Conservation (phyloP, 2,329 filamentous ascomycete species). For the Bisporella sp. region DNA sequence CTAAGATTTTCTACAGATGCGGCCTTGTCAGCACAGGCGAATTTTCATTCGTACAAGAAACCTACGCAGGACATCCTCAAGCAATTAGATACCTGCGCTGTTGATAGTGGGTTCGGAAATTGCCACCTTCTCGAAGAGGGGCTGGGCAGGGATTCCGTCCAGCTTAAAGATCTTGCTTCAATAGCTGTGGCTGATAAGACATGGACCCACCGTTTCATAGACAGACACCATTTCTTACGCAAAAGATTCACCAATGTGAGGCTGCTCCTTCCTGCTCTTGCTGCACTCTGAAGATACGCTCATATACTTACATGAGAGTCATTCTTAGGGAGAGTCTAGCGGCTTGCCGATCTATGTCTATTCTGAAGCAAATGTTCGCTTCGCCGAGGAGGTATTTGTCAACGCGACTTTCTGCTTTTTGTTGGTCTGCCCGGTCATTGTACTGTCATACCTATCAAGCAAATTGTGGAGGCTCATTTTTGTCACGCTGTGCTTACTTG, state of each 20-base stretch:
- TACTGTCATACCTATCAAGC: conserved; percentile 5
- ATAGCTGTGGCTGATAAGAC: conserved; percentile 8
- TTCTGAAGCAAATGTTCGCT: conserved; percentile 7
- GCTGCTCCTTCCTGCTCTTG: neutral
- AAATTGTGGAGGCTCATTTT: conserved; percentile 8
- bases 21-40: conserved; percentile 4
- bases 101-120: no score
- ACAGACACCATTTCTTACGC: conserved; percentile 3
- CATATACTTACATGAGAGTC: no score
- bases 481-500: conserved; percentile 2
- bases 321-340: no score
- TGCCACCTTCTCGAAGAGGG: no score
- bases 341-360: conserved; percentile 1
- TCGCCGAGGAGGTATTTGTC: conserved; percentile 7
- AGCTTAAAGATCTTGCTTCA: conserved; percentile 4
- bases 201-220: conserved; percentile 7
- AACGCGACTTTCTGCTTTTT: conserved; percentile 6
- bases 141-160: neutral
- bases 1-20: conserved; percentile 3
- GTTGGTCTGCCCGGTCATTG: conserved; percentile 4
- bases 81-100: neutral
- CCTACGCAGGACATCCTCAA: conserved; percentile 4
- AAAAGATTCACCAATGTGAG: neutral
- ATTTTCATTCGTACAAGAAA: conserved; percentile 4
- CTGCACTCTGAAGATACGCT: no score